Evolutionary conservation across 441 rosid species (phyloP), one percentile per base, ranked within the genome.

Genomic region (Mallotus repandus): DNA sequence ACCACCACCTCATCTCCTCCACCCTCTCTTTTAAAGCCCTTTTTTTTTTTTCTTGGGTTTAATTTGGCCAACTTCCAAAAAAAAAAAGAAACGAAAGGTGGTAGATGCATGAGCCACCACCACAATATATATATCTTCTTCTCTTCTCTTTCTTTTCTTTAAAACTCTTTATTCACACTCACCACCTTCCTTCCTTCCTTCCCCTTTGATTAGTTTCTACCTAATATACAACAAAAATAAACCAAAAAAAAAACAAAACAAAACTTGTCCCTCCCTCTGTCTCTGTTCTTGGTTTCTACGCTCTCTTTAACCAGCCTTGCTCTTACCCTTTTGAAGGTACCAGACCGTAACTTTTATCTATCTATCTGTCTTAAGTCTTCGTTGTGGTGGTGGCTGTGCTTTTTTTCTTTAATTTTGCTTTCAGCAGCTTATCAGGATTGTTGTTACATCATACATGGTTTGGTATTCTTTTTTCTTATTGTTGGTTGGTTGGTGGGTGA

Each of bases 31-130:
- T 14, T 2, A 12, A 50, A 2, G 2, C 25, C 22, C 50, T 18
- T 15, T 25, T 29, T 25, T 15, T 45, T 54, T 58, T 58, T n/a
- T 13, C 5, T 38, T 38, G 41, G 41, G 41, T 38, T 38, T 38
- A 4, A 2, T 38, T 38, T 38, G 41, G 41, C 64, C 76, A 58
- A 13, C 53, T 25, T 43, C 56, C 4, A 59, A 58, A 72, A 57
- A 52, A 49, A 48, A 73, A 49, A 70, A 63, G 73, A 35, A 78
- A 80, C 79, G 79, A 82, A 81, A 79, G 87, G 84, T 84, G 86
- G 87, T 84, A 73, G 86, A 84, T 82, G 86, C 86, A 85, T 86
- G 84, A 88, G 81, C 80, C 84, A 70, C 79, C 68, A 52, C 66
- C 68, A 73, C 70, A 60, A 49, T 53, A 48, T 25, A 43, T 32